phyloP scores from a whole-genome alignment of 164 flowering plant species.

The Stephania cephalantha region DNA sequence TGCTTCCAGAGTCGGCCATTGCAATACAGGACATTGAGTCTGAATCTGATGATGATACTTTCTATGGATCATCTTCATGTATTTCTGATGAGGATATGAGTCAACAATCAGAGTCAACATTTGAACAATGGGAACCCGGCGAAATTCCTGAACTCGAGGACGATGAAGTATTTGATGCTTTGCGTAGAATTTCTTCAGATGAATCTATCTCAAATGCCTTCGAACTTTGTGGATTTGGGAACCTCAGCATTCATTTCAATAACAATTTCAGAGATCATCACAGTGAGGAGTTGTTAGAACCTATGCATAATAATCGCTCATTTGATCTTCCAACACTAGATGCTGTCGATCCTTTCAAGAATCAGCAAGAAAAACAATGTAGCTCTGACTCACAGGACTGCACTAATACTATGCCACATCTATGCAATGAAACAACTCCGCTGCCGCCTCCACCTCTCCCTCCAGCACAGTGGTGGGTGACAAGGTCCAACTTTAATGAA shows the following conservation, averaged over 20 bases:
- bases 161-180: constrained; percentile 43
- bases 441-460: constrained; percentile 59
- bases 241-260: constrained; percentile 14
- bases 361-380: constrained; percentile 18
- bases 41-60: constrained; percentile 82
- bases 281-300: constrained; percentile 18
- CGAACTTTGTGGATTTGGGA: constrained; percentile 25
- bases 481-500: constrained; percentile 23
- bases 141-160: constrained; percentile 39
- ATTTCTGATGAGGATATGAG: constrained; percentile 55
- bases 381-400: constrained; percentile 14
- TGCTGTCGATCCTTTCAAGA: constrained; percentile 20
- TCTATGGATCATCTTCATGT: constrained; percentile 67
- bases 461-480: constrained; percentile 48
- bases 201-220: constrained; percentile 42
- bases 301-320: constrained; percentile 22
- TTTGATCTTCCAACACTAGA: constrained; percentile 47
- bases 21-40: constrained; percentile 34
- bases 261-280: constrained; percentile 13
- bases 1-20: constrained; percentile 53
- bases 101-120: constrained; percentile 54
- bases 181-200: constrained; percentile 40
- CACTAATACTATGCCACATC: constrained; percentile 7
- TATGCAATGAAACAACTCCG: constrained; percentile 29
- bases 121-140: constrained; percentile 73